These are phyloP conservation scores for Arachis stenosperma DNA, from an alignment of 306 rosid genomes.

Conservation along the genomic window DNA sequence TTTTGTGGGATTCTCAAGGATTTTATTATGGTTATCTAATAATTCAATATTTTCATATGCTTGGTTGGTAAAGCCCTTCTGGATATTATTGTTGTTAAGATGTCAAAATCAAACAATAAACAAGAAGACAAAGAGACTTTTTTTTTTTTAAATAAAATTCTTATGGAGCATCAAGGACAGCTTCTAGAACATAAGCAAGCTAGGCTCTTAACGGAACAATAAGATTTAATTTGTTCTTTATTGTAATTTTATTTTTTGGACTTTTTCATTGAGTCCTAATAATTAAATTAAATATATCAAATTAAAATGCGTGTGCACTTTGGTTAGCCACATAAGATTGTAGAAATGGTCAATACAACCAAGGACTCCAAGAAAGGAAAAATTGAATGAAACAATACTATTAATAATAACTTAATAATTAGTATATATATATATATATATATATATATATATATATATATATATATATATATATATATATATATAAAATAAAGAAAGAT, in stretches of 20 bases:
- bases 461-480: too few relatives aligned
- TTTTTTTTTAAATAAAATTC: slow-evolving; percentile 33
- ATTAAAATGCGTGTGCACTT: not conserved
- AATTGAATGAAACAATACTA: too few relatives aligned
- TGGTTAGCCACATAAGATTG: not conserved
- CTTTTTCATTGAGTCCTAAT: not conserved
- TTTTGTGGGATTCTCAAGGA: not conserved
- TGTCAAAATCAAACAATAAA: slow-evolving; percentile 56
- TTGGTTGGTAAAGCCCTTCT: slow-evolving; percentile 36
- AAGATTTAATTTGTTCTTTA: not conserved
- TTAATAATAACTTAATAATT: too few relatives aligned
- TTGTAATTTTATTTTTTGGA: not conserved
- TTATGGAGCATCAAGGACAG: slow-evolving; percentile 37
- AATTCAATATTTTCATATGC: slow-evolving; percentile 25
- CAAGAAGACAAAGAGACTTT: slow-evolving; percentile 42
- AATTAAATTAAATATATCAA: not conserved
- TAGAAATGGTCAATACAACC: slow-evolving; percentile 6
- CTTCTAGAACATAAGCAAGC: slow-evolving; percentile 47
- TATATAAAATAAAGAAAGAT: too few relatives aligned
- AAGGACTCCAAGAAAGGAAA: not conserved
- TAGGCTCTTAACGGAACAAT: not conserved
- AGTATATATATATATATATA: not conserved
- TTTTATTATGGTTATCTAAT: not conserved
- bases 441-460: too few relatives aligned
- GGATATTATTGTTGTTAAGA: slow-evolving; percentile 43